Evolutionary conservation across 345 rosid species (phyloP), one percentile per base, ranked within the genome.

Genomic region (Citrus inodora): DNA sequence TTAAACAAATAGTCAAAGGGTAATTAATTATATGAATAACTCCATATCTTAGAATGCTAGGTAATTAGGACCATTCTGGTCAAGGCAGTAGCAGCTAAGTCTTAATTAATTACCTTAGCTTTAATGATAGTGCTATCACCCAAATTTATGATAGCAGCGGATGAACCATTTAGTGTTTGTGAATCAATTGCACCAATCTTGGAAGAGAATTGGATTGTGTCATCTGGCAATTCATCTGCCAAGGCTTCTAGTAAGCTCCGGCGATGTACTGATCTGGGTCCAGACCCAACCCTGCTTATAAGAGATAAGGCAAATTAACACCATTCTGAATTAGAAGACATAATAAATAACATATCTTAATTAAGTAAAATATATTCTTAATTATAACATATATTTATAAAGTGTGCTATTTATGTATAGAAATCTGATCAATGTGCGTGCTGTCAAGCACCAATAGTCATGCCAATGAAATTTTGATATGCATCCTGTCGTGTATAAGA

Each of bases 191-290:
- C 22, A 55, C 48, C 56, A 25, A 85, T 53, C 55, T 75, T 79
- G 25, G 86, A 83, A 22, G 85, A 81, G 68, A 82, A 85, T 27
- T 87, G 85, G 65, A 86, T 81, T 22, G 80, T 62, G 65, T 80
- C 70, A 0, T 14, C 6, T 1, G 91, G 86, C n/a, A 86, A 61
- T 67, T 86, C 89, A 21, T 83, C 58, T 25, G 89, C 89, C 65
- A 83, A 72, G 13, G 79, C 74, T 78, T 88, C 77, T 63, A 83
- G 32, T 56, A 87, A 69, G 3, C 30, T 55, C 67, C 67, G 81
- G 1, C 86, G 85, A 69, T 87, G 84, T 14, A 87, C 51, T 19
- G 75, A 1, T 73, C 86, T 82, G 0, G 58, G 79, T 63, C 78
- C 84, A 30, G 28, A 9, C 71, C 9, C 6, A 60, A 1, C 13